Base-by-base conservation (phyloP, 257 asterid species). In the Nicotiana tabacum region DNA sequence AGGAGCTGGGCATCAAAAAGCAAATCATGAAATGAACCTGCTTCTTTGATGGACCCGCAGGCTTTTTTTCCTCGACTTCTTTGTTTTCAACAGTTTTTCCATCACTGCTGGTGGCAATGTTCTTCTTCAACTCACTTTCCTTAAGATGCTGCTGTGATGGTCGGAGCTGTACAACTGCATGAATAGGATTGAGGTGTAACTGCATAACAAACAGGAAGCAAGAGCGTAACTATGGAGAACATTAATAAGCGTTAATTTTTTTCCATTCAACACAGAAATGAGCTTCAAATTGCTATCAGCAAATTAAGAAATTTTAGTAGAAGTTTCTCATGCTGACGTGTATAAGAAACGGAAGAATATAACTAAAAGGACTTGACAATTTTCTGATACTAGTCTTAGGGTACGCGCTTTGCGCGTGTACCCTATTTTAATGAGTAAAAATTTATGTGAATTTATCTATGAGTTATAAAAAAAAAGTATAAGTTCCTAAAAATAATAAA, bases 111-210 rank as follows among this genome's bases (percentile, higher is more conserved):
- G 85, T 78, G 27, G 33, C 70, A 81, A 2, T 62, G 35, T 81
- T 91, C 85, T 74, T 86, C 82, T 87, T 89, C 53, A 89, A 82
- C n/a, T 83, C 89, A 82, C 76, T 83, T 66, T 88, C 51, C 83
- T 85, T 87, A 56, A 83, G 89, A 85, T 89, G 93, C 21, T 78
- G 77, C 93, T 88, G 82, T 12, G 98, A 91, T 86, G 98, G 94
- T 83, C 98, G 95, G 66, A 96, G 96, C 88, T 96, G 99, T 65
- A 92, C 91, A 77, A 91, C 90, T 84, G 97, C 90, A 84, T 94
- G 93, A 86, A 96, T 64, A 82, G 95, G 98, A 84, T 86, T 91
- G 91, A 94, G 89, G 93, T 92, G 92, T 81, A 96, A 87, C 99
- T 96, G 95, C 95, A 91, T 66, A 77, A 86, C 81, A 88, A 82